These are phyloP conservation scores for Salix caprea DNA, from an alignment of 345 rosid species.

Conservation along the genomic window DNA sequence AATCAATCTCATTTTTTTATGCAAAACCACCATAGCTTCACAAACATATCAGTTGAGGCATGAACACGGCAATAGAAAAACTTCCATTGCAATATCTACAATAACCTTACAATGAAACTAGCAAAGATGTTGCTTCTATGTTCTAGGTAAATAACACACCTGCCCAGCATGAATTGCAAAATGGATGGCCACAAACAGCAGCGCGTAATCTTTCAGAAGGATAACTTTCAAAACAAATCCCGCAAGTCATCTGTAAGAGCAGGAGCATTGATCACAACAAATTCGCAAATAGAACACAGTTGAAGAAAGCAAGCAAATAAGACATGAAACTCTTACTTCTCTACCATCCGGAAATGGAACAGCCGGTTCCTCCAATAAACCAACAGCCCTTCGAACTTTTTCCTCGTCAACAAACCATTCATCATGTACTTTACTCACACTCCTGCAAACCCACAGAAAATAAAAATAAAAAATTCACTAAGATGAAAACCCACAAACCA, in stretches of 20 bases:
- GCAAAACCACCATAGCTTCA: not conserved
- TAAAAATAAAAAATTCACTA: not conserved
- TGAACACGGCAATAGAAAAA: not conserved
- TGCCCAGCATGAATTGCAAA: slow-evolving; percentile 31
- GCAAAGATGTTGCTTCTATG: not conserved
- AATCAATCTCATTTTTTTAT: not conserved
- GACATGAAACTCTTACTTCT: slow-evolving; percentile 15
- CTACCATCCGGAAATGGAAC: slow-evolving; percentile 21
- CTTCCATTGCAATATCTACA: not conserved
- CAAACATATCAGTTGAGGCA: not conserved
- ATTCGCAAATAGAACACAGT: not conserved
- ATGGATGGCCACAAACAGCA: slow-evolving; percentile 35
- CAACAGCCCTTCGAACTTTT: slow-evolving; percentile 27
- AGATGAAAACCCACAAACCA: not conserved
- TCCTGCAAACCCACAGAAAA: slow-evolving; percentile 16
- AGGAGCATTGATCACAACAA: not conserved
- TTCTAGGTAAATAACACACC: slow-evolving; percentile 8
- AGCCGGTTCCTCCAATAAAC: slow-evolving; percentile 21
- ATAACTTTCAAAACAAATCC: slow-evolving; percentile 32
- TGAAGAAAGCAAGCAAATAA: not conserved
- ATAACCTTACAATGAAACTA: slow-evolving; percentile 4
- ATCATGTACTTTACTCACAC: slow-evolving; percentile 36
- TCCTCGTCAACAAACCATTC: slow-evolving; percentile 37
- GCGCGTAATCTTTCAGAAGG: slow-evolving; percentile 17
- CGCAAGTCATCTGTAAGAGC: slow-evolving; percentile 27